Percentiles rank a stretch among this genome's conserved stretches.
These are phyloP conservation scores for Cryptosporidium felis DNA, from an alignment of 169 alveolate genomes.

Conservation along the genomic window DNA sequence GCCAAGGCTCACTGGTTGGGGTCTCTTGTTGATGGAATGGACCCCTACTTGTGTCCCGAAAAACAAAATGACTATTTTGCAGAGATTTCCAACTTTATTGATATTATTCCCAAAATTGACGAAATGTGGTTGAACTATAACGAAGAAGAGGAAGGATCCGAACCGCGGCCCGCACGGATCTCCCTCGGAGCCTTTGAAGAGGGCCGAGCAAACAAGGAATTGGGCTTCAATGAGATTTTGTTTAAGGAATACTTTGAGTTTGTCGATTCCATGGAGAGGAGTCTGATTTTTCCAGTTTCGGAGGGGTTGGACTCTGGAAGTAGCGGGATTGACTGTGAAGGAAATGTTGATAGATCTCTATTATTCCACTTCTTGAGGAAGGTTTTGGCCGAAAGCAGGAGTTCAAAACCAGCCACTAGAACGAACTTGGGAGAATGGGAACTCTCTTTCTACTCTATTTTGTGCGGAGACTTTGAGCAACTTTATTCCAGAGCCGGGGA, in stretches of 20 bases:
- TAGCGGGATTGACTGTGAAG: background rate
- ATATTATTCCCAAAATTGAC: constrained; percentile 39
- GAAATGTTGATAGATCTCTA: constrained; percentile 23
- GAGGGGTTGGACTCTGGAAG: background rate
- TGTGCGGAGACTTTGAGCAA: constrained; percentile 53
- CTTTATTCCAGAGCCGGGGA: background rate
- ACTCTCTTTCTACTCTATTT: background rate
- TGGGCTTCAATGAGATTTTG: constrained; percentile 27
- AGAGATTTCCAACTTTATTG: constrained; percentile 27
- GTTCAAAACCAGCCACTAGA: background rate
- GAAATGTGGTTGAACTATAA: constrained; percentile 46
- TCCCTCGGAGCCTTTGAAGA: background rate
- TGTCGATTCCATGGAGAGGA: constrained; percentile 29
- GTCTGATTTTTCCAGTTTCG: constrained; percentile 34
- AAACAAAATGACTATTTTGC: constrained; percentile 19
- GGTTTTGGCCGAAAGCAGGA: background rate
- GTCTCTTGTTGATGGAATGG: constrained; percentile 57
- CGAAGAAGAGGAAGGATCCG: background rate
- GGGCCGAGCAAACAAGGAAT: background rate
- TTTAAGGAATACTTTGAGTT: constrained; percentile 41
- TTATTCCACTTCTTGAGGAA: constrained; percentile 6
- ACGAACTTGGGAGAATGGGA: constrained; percentile 42
- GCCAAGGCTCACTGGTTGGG: constrained; percentile 48
- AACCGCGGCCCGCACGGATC: background rate
- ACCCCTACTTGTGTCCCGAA: constrained; percentile 29